These are phyloP conservation scores for Candida sp. DNA, from an alignment of 1,139 yeast genomes.

Conservation along the genomic window DNA sequence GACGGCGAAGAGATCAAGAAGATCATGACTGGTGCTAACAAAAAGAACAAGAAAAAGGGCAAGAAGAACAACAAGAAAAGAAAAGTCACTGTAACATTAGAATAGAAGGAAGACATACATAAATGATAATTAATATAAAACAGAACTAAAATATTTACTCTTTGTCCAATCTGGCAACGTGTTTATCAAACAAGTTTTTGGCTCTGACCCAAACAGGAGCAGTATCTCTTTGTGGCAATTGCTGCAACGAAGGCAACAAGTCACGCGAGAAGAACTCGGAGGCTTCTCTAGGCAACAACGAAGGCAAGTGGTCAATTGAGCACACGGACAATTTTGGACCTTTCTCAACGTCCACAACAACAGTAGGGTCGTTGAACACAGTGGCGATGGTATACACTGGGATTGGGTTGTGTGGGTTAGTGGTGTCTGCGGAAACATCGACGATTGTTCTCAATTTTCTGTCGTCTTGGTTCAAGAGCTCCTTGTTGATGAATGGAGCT, in stretches of 20 bases:
- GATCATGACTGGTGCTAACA: slow-evolving; percentile 46
- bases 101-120: slow-evolving; percentile 20
- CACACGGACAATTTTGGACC: slow-evolving; percentile 92
- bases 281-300: slow-evolving; percentile 95
- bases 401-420: slow-evolving; percentile 97
- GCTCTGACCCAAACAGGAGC: slow-evolving; percentile 96
- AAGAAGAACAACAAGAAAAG: slow-evolving; percentile 36
- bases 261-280: slow-evolving; percentile 90
- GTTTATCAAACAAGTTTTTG: slow-evolving; percentile 78
- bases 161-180: slow-evolving; percentile 63
- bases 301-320: slow-evolving; percentile 97
- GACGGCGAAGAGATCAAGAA: slow-evolving; percentile 59
- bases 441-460: slow-evolving; percentile 92
- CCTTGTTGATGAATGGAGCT: slow-evolving; percentile 84
- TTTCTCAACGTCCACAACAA: slow-evolving; percentile 69
- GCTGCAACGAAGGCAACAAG: slow-evolving; percentile 84
- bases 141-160: not conserved
- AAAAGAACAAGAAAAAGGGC: slow-evolving; percentile 42
- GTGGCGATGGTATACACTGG: slow-evolving; percentile 94
- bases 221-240: slow-evolving; percentile 77
- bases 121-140: not conserved
- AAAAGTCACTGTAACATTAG: slow-evolving; percentile 60
- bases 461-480: slow-evolving; percentile 60
- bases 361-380: slow-evolving; percentile 90
- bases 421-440: slow-evolving; percentile 98